phyloP scores from a whole-genome alignment of 2,329 filamentous ascomycete species.

The Leptographium wingfieldii region DNA sequence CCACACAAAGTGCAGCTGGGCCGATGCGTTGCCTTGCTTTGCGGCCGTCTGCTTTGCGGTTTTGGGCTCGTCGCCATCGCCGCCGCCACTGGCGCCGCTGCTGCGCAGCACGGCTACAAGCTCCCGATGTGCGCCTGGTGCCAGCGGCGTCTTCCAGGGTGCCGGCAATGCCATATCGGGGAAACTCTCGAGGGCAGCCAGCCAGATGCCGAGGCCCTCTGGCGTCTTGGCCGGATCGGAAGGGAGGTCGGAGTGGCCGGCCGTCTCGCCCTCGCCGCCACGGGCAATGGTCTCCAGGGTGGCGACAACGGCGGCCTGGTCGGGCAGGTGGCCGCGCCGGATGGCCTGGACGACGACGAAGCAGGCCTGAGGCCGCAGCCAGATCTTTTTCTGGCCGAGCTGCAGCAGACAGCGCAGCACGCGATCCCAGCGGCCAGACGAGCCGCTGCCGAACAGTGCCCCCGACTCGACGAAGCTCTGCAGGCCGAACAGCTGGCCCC shows the following conservation, averaged over 20 bases:
- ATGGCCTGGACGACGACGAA: slow-evolving; percentile 67
- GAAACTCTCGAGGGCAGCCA: slow-evolving; percentile 54
- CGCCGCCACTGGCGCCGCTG: slow-evolving; percentile 35
- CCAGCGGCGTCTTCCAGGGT: slow-evolving; percentile 69
- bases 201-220: slow-evolving; percentile 83
- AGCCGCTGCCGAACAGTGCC: slow-evolving; percentile 45
- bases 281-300: slow-evolving; percentile 48
- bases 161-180: slow-evolving; percentile 53
- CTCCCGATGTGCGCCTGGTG: slow-evolving; percentile 51
- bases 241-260: neutral
- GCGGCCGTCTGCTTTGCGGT: slow-evolving; percentile 22
- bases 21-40: slow-evolving; percentile 61
- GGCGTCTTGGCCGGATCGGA: slow-evolving; percentile 61
- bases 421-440: slow-evolving; percentile 41
- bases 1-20: slow-evolving; percentile 82
- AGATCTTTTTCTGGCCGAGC: slow-evolving; percentile 69
- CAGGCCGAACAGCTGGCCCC: slow-evolving; percentile 77
- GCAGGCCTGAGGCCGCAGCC: slow-evolving; percentile 80
- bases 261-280: neutral
- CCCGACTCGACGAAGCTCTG: slow-evolving; percentile 75
- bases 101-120: slow-evolving; percentile 73
- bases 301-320: slow-evolving; percentile 40
- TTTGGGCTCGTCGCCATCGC: slow-evolving; percentile 13
- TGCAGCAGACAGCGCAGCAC: slow-evolving; percentile 63
- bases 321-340: slow-evolving; percentile 37